Percentiles rank a stretch among this genome's conserved stretches.
Conservation (phyloP, 768 basidiomycete species). For the Lactarius hengduanensis region DNA sequence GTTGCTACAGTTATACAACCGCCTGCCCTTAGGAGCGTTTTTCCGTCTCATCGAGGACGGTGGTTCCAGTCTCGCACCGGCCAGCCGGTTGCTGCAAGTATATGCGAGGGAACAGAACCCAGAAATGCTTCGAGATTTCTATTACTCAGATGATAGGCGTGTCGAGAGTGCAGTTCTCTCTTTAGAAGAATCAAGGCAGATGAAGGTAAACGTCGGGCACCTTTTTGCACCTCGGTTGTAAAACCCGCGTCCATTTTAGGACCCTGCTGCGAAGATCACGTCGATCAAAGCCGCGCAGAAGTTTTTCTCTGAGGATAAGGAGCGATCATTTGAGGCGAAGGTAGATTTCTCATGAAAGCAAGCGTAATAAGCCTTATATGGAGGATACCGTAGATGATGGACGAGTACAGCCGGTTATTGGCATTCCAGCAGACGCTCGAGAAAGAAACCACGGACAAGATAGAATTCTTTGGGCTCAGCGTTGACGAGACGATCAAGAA, state of each 20-base stretch:
- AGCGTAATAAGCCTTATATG: neutral
- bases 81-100: constrained; percentile 78
- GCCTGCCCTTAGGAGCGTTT: constrained; percentile 84
- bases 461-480: constrained; percentile 78
- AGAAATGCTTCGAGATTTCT: constrained; percentile 93
- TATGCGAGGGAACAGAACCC: constrained; percentile 89
- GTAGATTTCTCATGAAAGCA: constrained; percentile 39
- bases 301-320: constrained; percentile 94
- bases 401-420: constrained; percentile 78
- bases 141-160: constrained; percentile 94
- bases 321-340: constrained; percentile 87
- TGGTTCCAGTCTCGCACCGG: constrained; percentile 68
- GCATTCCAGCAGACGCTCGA: constrained; percentile 83
- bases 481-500: constrained; percentile 82
- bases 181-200: constrained; percentile 74
- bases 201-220: constrained; percentile 47
- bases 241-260: constrained; percentile 44
- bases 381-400: constrained; percentile 68
- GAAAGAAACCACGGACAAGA: constrained; percentile 76
- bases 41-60: constrained; percentile 94
- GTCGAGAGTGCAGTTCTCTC: constrained; percentile 90
- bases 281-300: constrained; percentile 83
- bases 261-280: constrained; percentile 65
- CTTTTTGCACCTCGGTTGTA: neutral
- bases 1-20: constrained; percentile 80